Evolutionary conservation across 768 basidiomycete genomes (phyloP).

Genomic region (Clathrus columnatus): DNA sequence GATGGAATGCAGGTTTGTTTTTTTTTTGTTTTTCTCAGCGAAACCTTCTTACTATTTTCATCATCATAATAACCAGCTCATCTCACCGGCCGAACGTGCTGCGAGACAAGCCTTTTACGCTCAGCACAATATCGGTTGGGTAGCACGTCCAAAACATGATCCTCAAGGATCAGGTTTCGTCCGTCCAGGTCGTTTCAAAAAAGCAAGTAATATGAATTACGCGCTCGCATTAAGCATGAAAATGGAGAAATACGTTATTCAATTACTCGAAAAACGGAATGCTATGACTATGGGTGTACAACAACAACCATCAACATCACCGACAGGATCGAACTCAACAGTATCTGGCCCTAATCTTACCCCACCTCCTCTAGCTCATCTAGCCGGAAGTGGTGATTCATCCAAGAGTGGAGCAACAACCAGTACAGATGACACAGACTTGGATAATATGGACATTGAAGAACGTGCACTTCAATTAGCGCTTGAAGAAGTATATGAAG

Average conservation of each 20-base stretch:
- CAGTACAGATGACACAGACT: slow-evolving; percentile 24
- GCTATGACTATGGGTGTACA: not conserved
- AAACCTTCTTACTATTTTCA: not conserved
- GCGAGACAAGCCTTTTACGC: slow-evolving; percentile 67
- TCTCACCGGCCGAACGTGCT: slow-evolving; percentile 52
- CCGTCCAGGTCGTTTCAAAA: slow-evolving; percentile 87
- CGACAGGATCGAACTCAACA: not conserved
- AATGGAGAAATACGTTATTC: slow-evolving; percentile 39
- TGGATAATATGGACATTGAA: slow-evolving; percentile 44
- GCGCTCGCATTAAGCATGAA: slow-evolving; percentile 60
- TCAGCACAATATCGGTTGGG: slow-evolving; percentile 65
- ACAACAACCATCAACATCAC: not conserved
- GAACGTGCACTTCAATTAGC: slow-evolving; percentile 67
- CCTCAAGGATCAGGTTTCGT: slow-evolving; percentile 55
- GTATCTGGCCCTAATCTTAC: not conserved
- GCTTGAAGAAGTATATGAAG: slow-evolving; percentile 60
- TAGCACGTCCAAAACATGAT: slow-evolving; percentile 55
- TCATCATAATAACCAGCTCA: slow-evolving; percentile 19
- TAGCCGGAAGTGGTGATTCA: not conserved
- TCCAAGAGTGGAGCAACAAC: slow-evolving; percentile 18
- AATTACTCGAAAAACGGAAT: slow-evolving; percentile 34
- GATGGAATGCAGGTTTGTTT: slow-evolving; percentile 56
- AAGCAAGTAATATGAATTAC: slow-evolving; percentile 90
- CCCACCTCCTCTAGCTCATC: not conserved
- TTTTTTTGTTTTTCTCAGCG: not conserved